phyloP scores from a whole-genome alignment of 1,139 yeast species.

The Blastobotrys raffinosifermentans region DNA sequence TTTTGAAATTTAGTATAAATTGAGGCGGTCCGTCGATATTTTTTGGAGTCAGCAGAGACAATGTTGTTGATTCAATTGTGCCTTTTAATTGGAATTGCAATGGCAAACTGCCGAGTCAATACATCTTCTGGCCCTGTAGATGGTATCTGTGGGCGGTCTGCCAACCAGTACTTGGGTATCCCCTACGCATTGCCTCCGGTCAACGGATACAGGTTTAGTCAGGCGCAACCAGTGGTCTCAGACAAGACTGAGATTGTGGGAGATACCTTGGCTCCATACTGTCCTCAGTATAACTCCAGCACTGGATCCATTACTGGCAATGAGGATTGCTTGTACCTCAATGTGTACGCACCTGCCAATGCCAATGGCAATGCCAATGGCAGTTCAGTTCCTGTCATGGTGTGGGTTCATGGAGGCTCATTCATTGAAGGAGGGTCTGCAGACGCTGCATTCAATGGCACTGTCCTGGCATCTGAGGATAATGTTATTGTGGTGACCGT shows the following conservation, averaged over 20 bases:
- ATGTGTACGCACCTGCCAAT: conserved; percentile 24
- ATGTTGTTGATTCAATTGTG: no score
- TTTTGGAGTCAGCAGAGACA: no score
- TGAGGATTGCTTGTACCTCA: conserved; percentile 28
- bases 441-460: conserved; percentile 31
- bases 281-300: conserved; percentile 20
- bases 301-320: conserved; percentile 5
- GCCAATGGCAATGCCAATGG: not conserved
- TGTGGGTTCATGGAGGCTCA: conserved; percentile 40
- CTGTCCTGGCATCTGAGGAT: conserved; percentile 26
- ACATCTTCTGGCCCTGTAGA: conserved; percentile 8
- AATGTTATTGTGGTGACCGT: conserved; percentile 34
- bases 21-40: no score
- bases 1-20: no score
- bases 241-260: conserved; percentile 5
- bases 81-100: no score
- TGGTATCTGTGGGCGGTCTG: conserved; percentile 11
- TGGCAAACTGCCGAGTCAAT: not conserved
- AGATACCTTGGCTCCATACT: conserved; percentile 17
- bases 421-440: conserved; percentile 30
- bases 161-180: conserved; percentile 18
- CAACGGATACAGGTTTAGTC: conserved; percentile 9
- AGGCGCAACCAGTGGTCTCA: conserved; percentile 1
- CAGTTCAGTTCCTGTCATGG: conserved; percentile 25
- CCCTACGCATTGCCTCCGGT: conserved; percentile 28